Evolutionary conservation across 2,329 filamentous ascomycete species (phyloP).

Genomic region (Talaromyces sp.): DNA sequence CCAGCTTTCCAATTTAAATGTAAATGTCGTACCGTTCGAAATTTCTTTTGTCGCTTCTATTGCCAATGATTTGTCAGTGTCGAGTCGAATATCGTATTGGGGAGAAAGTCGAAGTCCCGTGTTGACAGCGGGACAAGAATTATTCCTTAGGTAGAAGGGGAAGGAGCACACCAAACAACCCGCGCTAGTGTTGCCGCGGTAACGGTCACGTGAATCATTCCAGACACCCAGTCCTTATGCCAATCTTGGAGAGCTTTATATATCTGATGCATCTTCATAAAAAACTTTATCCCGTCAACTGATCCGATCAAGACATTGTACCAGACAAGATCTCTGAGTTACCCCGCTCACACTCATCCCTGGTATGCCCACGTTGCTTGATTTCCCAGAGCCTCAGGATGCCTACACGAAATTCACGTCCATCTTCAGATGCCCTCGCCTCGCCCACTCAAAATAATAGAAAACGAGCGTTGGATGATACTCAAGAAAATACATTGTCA

Average conservation of each 20-base stretch:
- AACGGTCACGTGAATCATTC: conserved; percentile 29
- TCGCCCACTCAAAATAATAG: background rate
- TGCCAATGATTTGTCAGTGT: background rate
- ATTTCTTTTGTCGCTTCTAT: background rate
- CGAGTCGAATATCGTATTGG: background rate
- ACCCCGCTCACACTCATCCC: background rate
- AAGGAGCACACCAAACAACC: conserved; percentile 7
- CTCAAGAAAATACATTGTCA: conserved; percentile 1
- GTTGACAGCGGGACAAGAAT: background rate
- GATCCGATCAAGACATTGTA: too few relatives aligned
- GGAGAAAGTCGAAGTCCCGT: conserved; percentile 3
- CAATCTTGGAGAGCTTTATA: too few relatives aligned
- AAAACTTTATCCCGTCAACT: too few relatives aligned
- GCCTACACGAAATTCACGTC: conserved; percentile 10
- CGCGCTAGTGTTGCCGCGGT: conserved; percentile 28
- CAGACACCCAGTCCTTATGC: background rate
- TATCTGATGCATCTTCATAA: too few relatives aligned
- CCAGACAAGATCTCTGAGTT: too few relatives aligned
- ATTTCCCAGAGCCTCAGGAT: background rate
- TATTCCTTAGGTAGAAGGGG: background rate
- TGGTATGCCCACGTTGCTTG: background rate
- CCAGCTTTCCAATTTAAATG: background rate
- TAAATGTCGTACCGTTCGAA: background rate
- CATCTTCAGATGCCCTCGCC: background rate
- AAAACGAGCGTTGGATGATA: conserved; percentile 16